Evolutionary conservation across 2,329 filamentous ascomycete genomes (phyloP).

Genomic region (Cladosporium cucumerinum): DNA sequence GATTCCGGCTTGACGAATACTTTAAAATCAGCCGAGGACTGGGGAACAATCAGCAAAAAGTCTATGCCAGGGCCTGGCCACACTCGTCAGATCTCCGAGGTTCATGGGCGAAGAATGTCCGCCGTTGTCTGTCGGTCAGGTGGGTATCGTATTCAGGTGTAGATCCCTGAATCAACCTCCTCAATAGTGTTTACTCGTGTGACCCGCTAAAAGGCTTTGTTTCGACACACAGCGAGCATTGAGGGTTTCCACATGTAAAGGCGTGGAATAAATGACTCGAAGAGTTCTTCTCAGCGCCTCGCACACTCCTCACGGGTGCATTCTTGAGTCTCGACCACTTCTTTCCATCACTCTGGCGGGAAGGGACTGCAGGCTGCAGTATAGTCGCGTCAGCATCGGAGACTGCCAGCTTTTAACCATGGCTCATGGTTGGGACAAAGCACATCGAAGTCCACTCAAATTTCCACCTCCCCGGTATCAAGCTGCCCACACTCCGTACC

Average conservation of each 20-base stretch:
- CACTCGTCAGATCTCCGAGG: neutral
- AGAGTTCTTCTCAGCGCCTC: neutral
- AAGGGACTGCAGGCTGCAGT: neutral
- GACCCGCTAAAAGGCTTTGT: neutral
- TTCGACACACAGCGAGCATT: neutral
- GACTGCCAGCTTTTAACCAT: neutral
- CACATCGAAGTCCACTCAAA: neutral
- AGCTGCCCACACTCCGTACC: neutral
- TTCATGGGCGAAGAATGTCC: neutral
- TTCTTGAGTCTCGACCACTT: neutral
- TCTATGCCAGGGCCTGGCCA: neutral
- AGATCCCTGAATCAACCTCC: neutral
- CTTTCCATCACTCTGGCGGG: neutral
- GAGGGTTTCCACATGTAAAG: neutral
- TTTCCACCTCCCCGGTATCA: neutral
- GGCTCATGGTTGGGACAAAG: neutral
- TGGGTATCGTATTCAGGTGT: neutral
- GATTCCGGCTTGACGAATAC: no score
- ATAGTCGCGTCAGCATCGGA: neutral
- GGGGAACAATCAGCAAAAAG: neutral
- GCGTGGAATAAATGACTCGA: neutral
- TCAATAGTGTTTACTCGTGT: neutral
- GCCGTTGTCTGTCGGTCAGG: neutral
- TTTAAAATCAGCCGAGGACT: no score
- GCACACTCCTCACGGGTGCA: neutral